A percentile compares a stretch with the other conserved stretches of the same genome.
These are phyloP conservation scores for Nemania diffusa DNA, from an alignment of 2,329 filamentous ascomycete species.

Conservation along the genomic window DNA sequence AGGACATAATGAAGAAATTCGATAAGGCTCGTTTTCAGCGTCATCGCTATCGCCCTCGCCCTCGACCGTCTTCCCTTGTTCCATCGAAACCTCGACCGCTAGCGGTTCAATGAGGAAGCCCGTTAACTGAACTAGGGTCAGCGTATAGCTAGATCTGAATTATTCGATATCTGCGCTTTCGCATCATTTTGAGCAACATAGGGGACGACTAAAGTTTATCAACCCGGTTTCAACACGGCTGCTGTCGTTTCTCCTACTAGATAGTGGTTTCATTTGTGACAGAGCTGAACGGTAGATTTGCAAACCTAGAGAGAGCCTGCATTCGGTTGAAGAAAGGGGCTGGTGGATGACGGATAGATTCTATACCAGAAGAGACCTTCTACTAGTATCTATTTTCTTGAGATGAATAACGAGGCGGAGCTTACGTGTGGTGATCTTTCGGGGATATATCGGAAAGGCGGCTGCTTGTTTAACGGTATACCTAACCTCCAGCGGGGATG, in stretches of 20 bases:
- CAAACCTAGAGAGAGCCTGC: background rate
- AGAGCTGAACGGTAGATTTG: background rate
- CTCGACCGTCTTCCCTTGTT: background rate
- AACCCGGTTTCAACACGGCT: background rate
- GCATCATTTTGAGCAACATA: background rate
- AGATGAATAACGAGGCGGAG: conserved; percentile 20
- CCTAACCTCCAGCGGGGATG: conserved; percentile 19
- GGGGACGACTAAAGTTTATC: background rate
- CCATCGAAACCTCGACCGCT: background rate
- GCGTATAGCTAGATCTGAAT: no score
- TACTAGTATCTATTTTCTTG: background rate
- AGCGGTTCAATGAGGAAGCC: background rate
- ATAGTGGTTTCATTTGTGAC: background rate
- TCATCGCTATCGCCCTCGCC: background rate
- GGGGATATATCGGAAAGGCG: conserved; percentile 13
- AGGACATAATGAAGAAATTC: conserved; percentile 34
- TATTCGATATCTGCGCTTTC: background rate
- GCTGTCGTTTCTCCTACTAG: background rate
- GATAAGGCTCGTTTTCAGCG: conserved; percentile 3
- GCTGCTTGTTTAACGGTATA: background rate
- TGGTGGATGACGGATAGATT: background rate
- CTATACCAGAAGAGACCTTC: background rate
- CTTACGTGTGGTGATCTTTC: conserved; percentile 9
- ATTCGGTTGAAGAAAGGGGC: background rate
- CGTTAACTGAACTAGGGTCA: background rate